Conservation (phyloP, 2,329 filamentous ascomycete genomes). For the Elsinoe batatas region DNA sequence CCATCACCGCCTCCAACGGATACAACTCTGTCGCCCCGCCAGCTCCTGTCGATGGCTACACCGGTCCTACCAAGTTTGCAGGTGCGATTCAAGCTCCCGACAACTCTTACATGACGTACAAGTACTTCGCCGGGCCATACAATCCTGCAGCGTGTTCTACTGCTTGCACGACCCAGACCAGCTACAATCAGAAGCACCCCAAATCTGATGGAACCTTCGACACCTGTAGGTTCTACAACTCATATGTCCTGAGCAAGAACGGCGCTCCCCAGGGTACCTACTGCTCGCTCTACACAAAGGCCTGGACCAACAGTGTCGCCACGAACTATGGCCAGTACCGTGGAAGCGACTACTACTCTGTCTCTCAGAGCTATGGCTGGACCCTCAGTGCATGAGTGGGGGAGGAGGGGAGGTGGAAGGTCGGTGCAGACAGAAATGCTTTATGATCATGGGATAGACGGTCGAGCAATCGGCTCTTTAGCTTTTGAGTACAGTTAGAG, state of each 20-base stretch:
- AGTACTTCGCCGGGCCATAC: slow-evolving; percentile 17
- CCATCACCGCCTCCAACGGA: slow-evolving; percentile 36
- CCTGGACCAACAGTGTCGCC: slow-evolving; percentile 18
- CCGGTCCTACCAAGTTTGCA: slow-evolving; percentile 23
- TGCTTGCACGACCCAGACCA: slow-evolving; percentile 19
- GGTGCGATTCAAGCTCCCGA: slow-evolving; percentile 29
- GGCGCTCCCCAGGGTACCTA: slow-evolving; percentile 29
- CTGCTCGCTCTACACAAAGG: slow-evolving; percentile 29
- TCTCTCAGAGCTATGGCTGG: slow-evolving; percentile 16
- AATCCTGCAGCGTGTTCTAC: slow-evolving; percentile 20
- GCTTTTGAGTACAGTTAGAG: background rate
- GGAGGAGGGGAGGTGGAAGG: background rate
- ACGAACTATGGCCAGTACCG: slow-evolving; percentile 18
- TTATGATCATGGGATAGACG: slow-evolving; percentile 4
- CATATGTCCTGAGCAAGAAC: slow-evolving; percentile 32
- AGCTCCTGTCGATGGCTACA: slow-evolving; percentile 17
- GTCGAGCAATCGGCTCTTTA: slow-evolving; percentile 3
- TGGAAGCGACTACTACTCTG: slow-evolving; percentile 14
- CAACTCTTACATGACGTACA: slow-evolving; percentile 17
- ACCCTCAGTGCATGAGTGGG: background rate
- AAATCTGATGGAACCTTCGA: slow-evolving; percentile 16
- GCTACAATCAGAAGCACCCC: slow-evolving; percentile 21
- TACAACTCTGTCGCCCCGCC: slow-evolving; percentile 20
- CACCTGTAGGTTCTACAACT: slow-evolving; percentile 27
- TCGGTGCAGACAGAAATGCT: background rate